phyloP scores from a whole-genome alignment of 805 yeast genomes.

The Saccharomycopsis sp. region DNA sequence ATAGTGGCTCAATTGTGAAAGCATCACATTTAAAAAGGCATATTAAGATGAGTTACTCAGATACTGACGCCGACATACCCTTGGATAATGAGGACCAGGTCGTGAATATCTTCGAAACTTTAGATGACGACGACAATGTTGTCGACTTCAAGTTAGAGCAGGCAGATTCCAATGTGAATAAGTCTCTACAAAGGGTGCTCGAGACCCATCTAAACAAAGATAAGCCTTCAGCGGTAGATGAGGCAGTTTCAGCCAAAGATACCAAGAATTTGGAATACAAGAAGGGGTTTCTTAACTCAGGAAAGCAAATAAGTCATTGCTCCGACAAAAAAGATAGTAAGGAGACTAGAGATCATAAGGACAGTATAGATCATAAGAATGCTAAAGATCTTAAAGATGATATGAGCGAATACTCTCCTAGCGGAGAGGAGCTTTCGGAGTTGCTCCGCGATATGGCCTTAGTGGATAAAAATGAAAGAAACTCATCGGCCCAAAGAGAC shows the following conservation, averaged over 20 bases:
- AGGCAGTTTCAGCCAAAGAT: background rate
- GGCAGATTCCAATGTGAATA: conserved; percentile 2
- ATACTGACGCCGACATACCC: too few relatives aligned
- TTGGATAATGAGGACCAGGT: conserved; percentile 4
- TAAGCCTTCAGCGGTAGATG: background rate
- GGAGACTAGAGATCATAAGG: too few relatives aligned
- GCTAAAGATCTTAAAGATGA: conserved; percentile 8
- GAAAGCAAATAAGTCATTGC: too few relatives aligned
- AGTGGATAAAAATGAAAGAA: background rate
- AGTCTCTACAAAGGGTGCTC: background rate
- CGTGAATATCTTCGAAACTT: conserved; percentile 15
- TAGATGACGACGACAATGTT: conserved; percentile 20
- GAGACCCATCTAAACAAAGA: background rate
- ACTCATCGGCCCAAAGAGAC: background rate
- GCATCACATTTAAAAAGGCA: too few relatives aligned
- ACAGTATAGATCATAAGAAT: background rate
- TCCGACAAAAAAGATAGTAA: too few relatives aligned
- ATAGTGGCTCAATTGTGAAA: too few relatives aligned
- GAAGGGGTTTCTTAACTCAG: conserved; percentile 16
- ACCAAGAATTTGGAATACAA: conserved; percentile 11
- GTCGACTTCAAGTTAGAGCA: conserved; percentile 13
- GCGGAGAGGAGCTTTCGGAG: conserved; percentile 5
- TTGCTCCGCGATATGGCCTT: conserved; percentile 8
- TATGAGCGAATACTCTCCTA: conserved; percentile 1
- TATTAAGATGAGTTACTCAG: too few relatives aligned